A percentile compares a stretch with the other conserved stretches of the same genome.
Conservation (phyloP, 805 yeast genomes). For the Kazachstania bromeliacearum region DNA sequence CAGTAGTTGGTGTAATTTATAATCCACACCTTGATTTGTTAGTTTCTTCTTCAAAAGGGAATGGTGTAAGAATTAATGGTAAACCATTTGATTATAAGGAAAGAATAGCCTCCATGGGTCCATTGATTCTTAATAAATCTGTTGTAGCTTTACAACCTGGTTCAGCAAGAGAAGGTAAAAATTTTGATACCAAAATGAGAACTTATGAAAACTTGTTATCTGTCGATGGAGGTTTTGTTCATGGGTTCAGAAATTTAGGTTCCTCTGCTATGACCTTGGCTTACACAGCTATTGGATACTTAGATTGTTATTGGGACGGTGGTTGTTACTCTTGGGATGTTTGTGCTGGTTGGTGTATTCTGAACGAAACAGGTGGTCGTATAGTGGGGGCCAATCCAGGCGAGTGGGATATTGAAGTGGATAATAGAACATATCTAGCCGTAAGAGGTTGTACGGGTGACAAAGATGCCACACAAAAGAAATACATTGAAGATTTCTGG, state of each 20-base stretch:
- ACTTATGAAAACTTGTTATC: constrained; percentile 80
- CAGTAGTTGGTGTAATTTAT: constrained; percentile 55
- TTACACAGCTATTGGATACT: constrained; percentile 48
- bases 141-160: constrained; percentile 83
- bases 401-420: constrained; percentile 41
- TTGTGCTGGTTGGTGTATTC: constrained; percentile 59
- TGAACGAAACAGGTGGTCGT: constrained; percentile 51
- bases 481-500: constrained; percentile 46
- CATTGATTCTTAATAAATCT: constrained; percentile 77
- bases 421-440: constrained; percentile 44
- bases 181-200: constrained; percentile 68
- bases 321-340: constrained; percentile 67
- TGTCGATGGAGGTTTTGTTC: constrained; percentile 85
- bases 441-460: constrained; percentile 39
- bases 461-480: constrained; percentile 30
- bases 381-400: constrained; percentile 47
- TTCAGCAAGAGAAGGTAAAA: constrained; percentile 80
- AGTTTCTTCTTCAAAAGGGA: constrained; percentile 44
- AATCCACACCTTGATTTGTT: constrained; percentile 48
- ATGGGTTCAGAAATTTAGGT: constrained; percentile 57
- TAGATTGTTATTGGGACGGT: constrained; percentile 62
- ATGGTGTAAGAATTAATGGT: constrained; percentile 46
- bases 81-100: constrained; percentile 46
- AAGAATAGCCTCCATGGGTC: constrained; percentile 63
- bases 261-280: constrained; percentile 58